Base-by-base conservation (phyloP, 306 rosid genomes). In the Begonia loranthoides region DNA sequence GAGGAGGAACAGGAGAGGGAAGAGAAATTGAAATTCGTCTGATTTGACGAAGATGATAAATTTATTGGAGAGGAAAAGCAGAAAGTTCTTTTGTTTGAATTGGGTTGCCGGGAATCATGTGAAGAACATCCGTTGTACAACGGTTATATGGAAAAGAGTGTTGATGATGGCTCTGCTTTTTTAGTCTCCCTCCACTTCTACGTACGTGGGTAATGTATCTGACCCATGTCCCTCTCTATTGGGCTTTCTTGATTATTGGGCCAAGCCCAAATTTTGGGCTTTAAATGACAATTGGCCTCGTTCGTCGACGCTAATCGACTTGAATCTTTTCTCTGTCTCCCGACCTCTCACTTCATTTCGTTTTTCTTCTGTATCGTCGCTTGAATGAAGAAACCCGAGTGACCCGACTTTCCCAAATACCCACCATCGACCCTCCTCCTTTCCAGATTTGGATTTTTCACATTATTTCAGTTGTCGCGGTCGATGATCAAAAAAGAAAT, bases 71-170 rank as follows among this genome's bases (percentile, higher is more conserved):
- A 54, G 64, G 57, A 19, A 15, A 39, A 60, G 41, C 58, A 58
- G 70, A 58, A 70, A 79, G 41, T 3, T n/a, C 7, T 13, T 17
- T 60, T 55, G 63, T 71, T 87, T 76, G 94, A 89, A 82, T 73
- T 71, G 67, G 56, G 66, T 74, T 72, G 69, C 90, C 90, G 90
- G 94, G 79, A 60, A 62, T 61, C 66, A n/a, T n/a, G n/a, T n/a
- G n/a, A n/a, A n/a, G n/a, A n/a, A n/a, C n/a, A 69, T 70, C 90
- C 94, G 95, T 82, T 85, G 85, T 6, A 13, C 60, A 84, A 82
- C 97, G 97, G 94, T 63, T 75, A 59, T 51, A 52, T 48, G n/a
- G 46, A 13, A 43, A 43, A 43, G 14, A 13, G 46, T 2, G 46
- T 43, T 13, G 6, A 43, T 5, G 14, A 43, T 43, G 46, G 46